These are phyloP conservation scores for Piper longum DNA, from an alignment of 164 flowering plant genomes.

Conservation along the genomic window DNA sequence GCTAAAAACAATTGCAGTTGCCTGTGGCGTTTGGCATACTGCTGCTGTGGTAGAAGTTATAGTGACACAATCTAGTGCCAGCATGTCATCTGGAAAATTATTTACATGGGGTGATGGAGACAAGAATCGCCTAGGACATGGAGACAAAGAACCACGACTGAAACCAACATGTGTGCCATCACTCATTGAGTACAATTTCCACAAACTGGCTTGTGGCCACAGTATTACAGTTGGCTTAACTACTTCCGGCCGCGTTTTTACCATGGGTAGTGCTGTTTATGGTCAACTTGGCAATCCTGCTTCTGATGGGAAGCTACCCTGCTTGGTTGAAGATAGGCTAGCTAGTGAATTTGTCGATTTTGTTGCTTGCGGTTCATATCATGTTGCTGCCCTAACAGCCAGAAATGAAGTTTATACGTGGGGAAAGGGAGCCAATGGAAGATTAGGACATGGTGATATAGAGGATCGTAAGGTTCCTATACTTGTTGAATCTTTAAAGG, in stretches of 20 bases:
- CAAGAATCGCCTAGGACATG: slow-evolving; percentile 31
- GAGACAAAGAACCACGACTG: slow-evolving; percentile 26
- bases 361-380: slow-evolving; percentile 70
- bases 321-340: slow-evolving; percentile 22
- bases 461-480: slow-evolving; percentile 61
- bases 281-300: slow-evolving; percentile 30
- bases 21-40: slow-evolving; percentile 35
- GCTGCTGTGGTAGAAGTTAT: slow-evolving; percentile 33
- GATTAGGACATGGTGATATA: slow-evolving; percentile 71
- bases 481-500: slow-evolving; percentile 65
- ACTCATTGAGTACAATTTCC: slow-evolving; percentile 28
- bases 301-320: slow-evolving; percentile 28
- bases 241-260: slow-evolving; percentile 24
- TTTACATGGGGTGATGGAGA: slow-evolving; percentile 38
- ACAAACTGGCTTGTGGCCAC: slow-evolving; percentile 28
- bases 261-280: slow-evolving; percentile 31
- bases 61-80: slow-evolving; percentile 22
- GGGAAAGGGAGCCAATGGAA: slow-evolving; percentile 86
- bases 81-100: slow-evolving; percentile 23
- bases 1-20: slow-evolving; percentile 25
- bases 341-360: slow-evolving; percentile 29
- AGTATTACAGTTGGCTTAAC: slow-evolving; percentile 26
- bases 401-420: slow-evolving; percentile 71
- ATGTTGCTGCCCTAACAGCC: slow-evolving; percentile 57
- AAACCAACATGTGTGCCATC: slow-evolving; percentile 30